A percentile compares a stretch with the other conserved stretches of the same genome.
phyloP scores from a whole-genome alignment of 805 yeast species.

The Pichia gijzeniarum region DNA sequence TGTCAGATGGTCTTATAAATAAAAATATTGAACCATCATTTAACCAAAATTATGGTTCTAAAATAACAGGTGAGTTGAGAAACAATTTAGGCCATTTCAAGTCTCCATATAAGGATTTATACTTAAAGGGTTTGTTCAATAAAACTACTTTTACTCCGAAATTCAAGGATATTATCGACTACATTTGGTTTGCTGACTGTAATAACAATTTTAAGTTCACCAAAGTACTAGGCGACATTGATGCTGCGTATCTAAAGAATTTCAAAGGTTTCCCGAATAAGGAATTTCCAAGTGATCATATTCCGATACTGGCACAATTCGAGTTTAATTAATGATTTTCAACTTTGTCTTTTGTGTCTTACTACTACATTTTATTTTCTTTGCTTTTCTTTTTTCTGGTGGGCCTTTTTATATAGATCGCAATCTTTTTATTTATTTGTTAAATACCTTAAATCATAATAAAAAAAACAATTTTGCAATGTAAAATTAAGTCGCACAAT shows the following conservation, averaged over 20 bases:
- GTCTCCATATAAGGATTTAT: slow-evolving; percentile 27
- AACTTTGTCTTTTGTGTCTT: background rate
- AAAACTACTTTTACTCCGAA: slow-evolving; percentile 44
- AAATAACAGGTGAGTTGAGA: slow-evolving; percentile 6
- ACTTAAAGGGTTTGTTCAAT: slow-evolving; percentile 18
- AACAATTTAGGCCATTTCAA: slow-evolving; percentile 17
- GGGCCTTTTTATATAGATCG: background rate
- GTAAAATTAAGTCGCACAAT: too few relatives aligned
- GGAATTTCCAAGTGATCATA: slow-evolving; percentile 51
- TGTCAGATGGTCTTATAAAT: slow-evolving; percentile 27
- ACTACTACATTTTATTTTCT: background rate
- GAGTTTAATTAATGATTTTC: slow-evolving; percentile 12
- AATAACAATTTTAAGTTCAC: slow-evolving; percentile 30
- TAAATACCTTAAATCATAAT: too few relatives aligned
- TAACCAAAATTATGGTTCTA: slow-evolving; percentile 15
- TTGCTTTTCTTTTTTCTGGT: background rate
- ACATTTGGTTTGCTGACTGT: slow-evolving; percentile 40
- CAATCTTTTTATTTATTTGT: background rate
- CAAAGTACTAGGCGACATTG: slow-evolving; percentile 48
- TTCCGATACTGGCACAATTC: slow-evolving; percentile 26
- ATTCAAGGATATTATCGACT: slow-evolving; percentile 49
- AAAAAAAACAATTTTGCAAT: too few relatives aligned
- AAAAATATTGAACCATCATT: slow-evolving; percentile 17
- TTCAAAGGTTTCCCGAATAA: slow-evolving; percentile 46
- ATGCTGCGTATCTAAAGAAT: slow-evolving; percentile 26